Base-by-base conservation (phyloP, 2,329 filamentous ascomycete species). In the Claviceps capensis region DNA sequence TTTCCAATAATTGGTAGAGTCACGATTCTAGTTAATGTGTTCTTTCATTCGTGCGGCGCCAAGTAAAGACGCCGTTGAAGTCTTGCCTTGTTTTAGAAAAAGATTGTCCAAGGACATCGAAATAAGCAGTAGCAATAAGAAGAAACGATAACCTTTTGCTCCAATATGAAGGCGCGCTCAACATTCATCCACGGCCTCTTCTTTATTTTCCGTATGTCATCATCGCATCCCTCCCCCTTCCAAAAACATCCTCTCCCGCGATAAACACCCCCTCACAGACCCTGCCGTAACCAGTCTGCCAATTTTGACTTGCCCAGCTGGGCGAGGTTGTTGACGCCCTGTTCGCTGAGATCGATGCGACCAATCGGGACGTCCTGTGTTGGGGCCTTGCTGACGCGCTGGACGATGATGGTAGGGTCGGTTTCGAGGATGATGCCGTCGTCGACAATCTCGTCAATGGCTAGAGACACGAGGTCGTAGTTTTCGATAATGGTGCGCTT, bases 401-500 rank as follows among this genome's bases (percentile, higher is more conserved):
- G 89, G 48, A 91, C 85, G 59, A 98, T 87, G 62, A 95, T 86
- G 57, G 93, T 91, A 1, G 93, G 90, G 67, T 98, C 93, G 0
- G 91, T 97, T 73, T 98, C 93, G 55, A 98, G 81, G 61, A 98
- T 91, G 65, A 97, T 94, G 55, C 93, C 93, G 64, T 95, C 89
- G 69, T 95, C 89, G 51, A 94, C 81, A 56, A 94, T 91, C 70
- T 98, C 93, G 69, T 98, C 93, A 58, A 98, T 87, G 45, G 90
- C 88, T 51, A 98, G 81, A 14, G 89, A 86, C 56, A 96, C 87
- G 22, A 97, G 79, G 69, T 97, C 93, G 75, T 97, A 98, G 78
- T 97, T 97, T 72, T 98, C 93, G 64, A 97, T 85, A 59, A 97
- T 89, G 53, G 93, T 97, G 59, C 93, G 85, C 78, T 96, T 96